Evolutionary conservation across 2,329 filamentous ascomycete species (phyloP).

Genomic region (Aureobasidium sp.): DNA sequence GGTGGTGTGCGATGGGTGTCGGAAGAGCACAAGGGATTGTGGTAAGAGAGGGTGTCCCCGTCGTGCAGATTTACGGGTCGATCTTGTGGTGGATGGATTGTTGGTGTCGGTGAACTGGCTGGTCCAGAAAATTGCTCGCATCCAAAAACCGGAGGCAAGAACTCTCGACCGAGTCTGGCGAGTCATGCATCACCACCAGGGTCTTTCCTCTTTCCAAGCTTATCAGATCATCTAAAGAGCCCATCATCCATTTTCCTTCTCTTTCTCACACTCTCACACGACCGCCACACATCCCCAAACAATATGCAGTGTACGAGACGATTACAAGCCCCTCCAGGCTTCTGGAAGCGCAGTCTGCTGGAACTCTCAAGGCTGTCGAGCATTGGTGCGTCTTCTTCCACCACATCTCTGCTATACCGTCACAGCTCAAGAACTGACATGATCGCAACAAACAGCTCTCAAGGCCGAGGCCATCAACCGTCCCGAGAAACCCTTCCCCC

Average conservation of each 20-base stretch:
- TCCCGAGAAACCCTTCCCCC: constrained; percentile 53
- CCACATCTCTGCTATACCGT: constrained; percentile 16
- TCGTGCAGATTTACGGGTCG: background rate
- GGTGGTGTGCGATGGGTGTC: background rate
- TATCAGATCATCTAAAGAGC: background rate
- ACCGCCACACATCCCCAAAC: background rate
- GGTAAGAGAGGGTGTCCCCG: background rate
- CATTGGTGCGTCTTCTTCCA: constrained; percentile 38
- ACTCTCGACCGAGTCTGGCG: background rate
- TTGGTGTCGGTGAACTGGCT: background rate
- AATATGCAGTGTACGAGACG: constrained; percentile 31
- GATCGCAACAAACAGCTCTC: constrained; percentile 43
- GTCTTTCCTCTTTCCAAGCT: background rate
- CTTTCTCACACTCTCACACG: background rate
- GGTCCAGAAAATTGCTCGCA: background rate
- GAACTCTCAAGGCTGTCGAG: constrained; percentile 50
- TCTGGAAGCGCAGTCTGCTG: constrained; percentile 50
- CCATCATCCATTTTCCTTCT: background rate
- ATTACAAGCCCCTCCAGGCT: constrained; percentile 36
- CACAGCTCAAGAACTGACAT: constrained; percentile 12
- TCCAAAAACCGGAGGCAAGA: background rate
- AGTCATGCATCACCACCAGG: constrained; percentile 10
- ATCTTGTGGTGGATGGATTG: background rate
- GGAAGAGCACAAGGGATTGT: background rate
- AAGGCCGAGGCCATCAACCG: constrained; percentile 61